Evolutionary conservation across 2,329 filamentous ascomycete species (phyloP).

Genomic region (Cladophialophora immunda): DNA sequence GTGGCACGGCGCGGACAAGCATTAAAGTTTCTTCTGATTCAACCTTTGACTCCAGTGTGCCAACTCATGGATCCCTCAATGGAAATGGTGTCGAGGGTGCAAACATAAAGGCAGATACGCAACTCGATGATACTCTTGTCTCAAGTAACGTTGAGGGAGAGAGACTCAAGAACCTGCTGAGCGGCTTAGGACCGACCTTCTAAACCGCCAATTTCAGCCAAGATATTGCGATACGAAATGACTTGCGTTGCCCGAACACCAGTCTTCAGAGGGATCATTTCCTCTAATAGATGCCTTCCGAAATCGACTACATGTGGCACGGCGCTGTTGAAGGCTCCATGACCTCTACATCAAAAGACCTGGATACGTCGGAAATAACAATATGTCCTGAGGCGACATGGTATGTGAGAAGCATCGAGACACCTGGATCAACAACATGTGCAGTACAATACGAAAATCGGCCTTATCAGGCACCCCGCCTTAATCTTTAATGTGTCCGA

Average conservation of each 20-base stretch:
- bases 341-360: background rate
- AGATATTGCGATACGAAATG: background rate
- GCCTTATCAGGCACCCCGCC: background rate
- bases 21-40: background rate
- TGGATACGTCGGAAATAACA: background rate
- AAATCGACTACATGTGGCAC: background rate
- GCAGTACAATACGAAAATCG: background rate
- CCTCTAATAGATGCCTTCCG: background rate
- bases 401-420: background rate
- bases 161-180: conserved; percentile 26
- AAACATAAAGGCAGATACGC: background rate
- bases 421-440: background rate
- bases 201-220: conserved; percentile 3
- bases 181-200: conserved; percentile 24
- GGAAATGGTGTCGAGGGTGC: background rate
- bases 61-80: conserved; percentile 11
- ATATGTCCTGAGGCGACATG: background rate
- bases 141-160: conserved; percentile 18
- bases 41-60: conserved; percentile 13
- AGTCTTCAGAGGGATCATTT: background rate
- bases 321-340: background rate
- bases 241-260: background rate
- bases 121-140: background rate
- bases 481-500: background rate
- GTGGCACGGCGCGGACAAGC: background rate